Evolutionary conservation across 2,329 filamentous ascomycete genomes (phyloP).

Genomic region (Ophiostoma ips): DNA sequence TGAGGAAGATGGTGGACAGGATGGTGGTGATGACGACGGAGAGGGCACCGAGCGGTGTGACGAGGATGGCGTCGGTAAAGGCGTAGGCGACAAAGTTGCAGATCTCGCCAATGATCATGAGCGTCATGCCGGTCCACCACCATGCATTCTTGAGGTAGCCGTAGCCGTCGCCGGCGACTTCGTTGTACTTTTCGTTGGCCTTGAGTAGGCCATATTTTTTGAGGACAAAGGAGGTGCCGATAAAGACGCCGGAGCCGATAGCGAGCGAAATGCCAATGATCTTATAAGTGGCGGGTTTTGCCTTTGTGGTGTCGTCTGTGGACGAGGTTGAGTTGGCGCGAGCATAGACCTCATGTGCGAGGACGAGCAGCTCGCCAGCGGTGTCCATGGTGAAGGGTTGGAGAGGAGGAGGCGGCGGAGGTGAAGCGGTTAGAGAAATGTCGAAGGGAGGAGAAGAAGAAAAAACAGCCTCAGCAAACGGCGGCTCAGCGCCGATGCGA

Average conservation of each 20-base stretch:
- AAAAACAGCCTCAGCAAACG: slow-evolving; percentile 5
- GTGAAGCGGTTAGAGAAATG: background rate
- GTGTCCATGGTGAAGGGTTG: slow-evolving; percentile 19
- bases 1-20: slow-evolving; percentile 85
- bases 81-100: slow-evolving; percentile 97
- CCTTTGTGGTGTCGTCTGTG: slow-evolving; percentile 8
- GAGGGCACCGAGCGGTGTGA: slow-evolving; percentile 81
- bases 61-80: slow-evolving; percentile 90
- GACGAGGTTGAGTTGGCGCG: slow-evolving; percentile 24
- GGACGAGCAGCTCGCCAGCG: slow-evolving; percentile 15
- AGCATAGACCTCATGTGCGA: slow-evolving; percentile 24
- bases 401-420: background rate
- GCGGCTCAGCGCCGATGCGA: slow-evolving; percentile 8
- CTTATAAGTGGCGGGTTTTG: slow-evolving; percentile 49
- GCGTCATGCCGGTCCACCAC: slow-evolving; percentile 92
- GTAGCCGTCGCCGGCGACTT: slow-evolving; percentile 90
- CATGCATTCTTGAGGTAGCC: slow-evolving; percentile 89
- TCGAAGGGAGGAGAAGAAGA: background rate
- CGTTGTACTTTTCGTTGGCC: slow-evolving; percentile 92
- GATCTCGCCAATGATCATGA: slow-evolving; percentile 94
- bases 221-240: slow-evolving; percentile 86
- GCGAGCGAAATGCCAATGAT: slow-evolving; percentile 76
- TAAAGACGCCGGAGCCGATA: slow-evolving; percentile 78
- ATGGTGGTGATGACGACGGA: slow-evolving; percentile 88
- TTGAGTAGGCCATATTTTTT: slow-evolving; percentile 87